These are phyloP conservation scores for Lichtheimia ornata DNA, from an alignment of 371 early-diverging fungal genomes.

Conservation along the genomic window DNA sequence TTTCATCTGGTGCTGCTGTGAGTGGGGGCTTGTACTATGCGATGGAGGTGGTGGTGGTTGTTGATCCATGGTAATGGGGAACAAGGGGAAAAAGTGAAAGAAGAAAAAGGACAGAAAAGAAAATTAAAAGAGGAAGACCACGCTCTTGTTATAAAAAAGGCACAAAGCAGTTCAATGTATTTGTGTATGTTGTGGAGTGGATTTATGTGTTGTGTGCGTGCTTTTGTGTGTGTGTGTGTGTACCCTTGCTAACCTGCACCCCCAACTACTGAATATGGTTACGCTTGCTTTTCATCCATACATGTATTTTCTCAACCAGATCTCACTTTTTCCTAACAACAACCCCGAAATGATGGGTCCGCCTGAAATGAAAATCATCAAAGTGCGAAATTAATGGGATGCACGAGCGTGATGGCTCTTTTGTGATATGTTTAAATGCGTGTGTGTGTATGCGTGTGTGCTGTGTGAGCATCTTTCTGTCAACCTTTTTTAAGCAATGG, in stretches of 20 bases:
- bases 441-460: background rate
- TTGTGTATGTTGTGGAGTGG: constrained; percentile 2
- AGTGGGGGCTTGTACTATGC: background rate
- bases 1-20: constrained; percentile 4
- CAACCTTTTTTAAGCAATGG: background rate
- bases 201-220: constrained; percentile 11
- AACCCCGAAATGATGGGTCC: constrained; percentile 20
- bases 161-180: constrained; percentile 20
- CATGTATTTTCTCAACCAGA: constrained; percentile 3
- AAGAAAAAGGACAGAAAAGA: constrained; percentile 11
- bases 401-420: background rate
- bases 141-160: constrained; percentile 10
- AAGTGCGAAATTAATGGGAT: too few relatives aligned
- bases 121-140: constrained; percentile 12
- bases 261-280: constrained; percentile 11
- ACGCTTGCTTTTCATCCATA: constrained; percentile 12
- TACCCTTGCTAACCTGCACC: constrained; percentile 16
- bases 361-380: background rate
- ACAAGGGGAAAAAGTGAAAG: constrained; percentile 17
- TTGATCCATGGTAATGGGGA: constrained; percentile 2
- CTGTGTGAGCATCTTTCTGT: background rate
- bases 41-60: background rate
- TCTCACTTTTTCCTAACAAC: background rate
- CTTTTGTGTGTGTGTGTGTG: constrained; percentile 8
- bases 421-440: background rate